Evolutionary conservation across 805 yeast genomes (phyloP).

Genomic region (Komagataella populi): DNA sequence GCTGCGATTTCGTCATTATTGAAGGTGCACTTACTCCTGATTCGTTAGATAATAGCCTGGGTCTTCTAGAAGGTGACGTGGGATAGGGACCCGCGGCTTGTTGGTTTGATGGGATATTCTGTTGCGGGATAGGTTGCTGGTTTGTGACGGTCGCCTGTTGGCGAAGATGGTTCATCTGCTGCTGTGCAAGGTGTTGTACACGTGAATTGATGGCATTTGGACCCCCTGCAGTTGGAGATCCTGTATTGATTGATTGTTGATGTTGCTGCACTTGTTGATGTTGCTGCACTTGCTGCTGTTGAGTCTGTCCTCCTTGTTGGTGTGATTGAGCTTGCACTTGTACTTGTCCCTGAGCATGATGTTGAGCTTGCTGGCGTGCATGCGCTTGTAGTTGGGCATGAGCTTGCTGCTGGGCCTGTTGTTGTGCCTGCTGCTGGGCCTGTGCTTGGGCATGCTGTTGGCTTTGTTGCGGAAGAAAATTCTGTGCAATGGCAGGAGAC

Average conservation of each 20-base stretch:
- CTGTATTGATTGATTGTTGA: constrained; percentile 3
- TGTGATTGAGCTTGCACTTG: constrained; percentile 11
- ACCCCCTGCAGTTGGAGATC: constrained; percentile 8
- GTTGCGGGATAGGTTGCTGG: constrained; percentile 5
- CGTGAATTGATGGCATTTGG: constrained; percentile 9
- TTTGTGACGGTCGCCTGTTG: constrained; percentile 17
- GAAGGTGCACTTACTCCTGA: not conserved
- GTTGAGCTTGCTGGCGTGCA: constrained; percentile 5
- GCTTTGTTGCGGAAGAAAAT: constrained; percentile 7
- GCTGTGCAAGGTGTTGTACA: constrained; percentile 30
- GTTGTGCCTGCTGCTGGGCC: constrained; percentile 9
- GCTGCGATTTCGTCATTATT: not conserved
- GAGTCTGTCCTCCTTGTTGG: constrained; percentile 6
- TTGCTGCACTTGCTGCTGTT: constrained; percentile 5
- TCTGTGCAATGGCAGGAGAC: not conserved
- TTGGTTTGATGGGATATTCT: constrained; percentile 12
- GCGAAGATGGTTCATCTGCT: constrained; percentile 34
- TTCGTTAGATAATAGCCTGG: not conserved
- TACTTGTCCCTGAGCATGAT: constrained; percentile 4
- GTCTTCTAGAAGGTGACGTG: constrained; percentile 1
- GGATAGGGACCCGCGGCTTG: constrained; percentile 3
- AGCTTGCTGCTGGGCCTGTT: constrained; percentile 13
- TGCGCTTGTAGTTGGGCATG: constrained; percentile 14
- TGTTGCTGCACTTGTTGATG: constrained; percentile 5
- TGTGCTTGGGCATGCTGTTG: constrained; percentile 8